Evolutionary conservation across 1,284 basidiomycete species (phyloP), one percentile per base, ranked within the genome.

Genomic region (Moniliophthora roreri): DNA sequence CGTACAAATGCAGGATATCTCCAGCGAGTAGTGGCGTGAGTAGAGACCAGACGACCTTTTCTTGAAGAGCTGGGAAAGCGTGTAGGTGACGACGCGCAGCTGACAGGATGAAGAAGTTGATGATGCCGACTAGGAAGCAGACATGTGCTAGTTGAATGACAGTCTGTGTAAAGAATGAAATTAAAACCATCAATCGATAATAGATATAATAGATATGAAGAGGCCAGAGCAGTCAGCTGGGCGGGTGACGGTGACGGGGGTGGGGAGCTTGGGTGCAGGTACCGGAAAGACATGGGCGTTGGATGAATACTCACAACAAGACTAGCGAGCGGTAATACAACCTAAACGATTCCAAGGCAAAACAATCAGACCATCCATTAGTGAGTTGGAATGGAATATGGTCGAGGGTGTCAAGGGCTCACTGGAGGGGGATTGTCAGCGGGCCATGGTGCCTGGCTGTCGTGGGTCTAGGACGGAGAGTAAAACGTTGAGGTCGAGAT

Each of bases 391-490:
- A 9, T 9, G 18, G 16, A 28, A 9, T 21, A n/a, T 26, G 15
- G 35, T 35, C 11, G 24, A 1, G 40, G 16, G 37, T 28, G 15
- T 15, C 18, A 6, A 15, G 26, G 34, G 42, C 51, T 65, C 7
- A 68, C 63, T 18, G 78, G 76, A 18, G 84, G 79, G n/a, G 73
- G 67, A 41, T 57, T 67, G 53, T 71, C 69, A 18, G 65, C 51
- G 23, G 81, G 76, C 87, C 87, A 89, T 23, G 87, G 85, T 6
- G 87, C 88, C 67, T 90, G 88, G 39, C 77, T 69, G 60, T 89
- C 85, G 60, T 90, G 83, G 4, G 80, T 79, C 87, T 90, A 61
- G 50, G 38, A 49, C 39, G 35, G 20, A 42, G 2, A 46, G 26
- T 21, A 13, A 46, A 15, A 37, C 46, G 56, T 28, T 57, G 52